Evolutionary conservation across 805 yeast genomes (phyloP).

Genomic region (Lipomyces japonicus): DNA sequence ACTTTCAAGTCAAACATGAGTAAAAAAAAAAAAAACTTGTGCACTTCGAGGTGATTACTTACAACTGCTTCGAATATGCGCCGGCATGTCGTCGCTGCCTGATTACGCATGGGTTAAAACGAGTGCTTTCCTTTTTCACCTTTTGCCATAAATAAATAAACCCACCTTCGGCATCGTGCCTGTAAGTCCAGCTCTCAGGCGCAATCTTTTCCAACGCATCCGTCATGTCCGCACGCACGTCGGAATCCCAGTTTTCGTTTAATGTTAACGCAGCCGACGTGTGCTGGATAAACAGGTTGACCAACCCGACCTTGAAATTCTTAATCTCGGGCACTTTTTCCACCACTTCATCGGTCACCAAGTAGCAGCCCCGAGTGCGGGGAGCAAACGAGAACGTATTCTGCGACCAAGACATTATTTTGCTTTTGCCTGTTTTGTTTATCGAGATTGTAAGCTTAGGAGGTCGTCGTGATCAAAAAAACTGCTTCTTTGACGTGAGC

Average conservation of each 20-base stretch:
- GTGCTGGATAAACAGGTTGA: conserved; percentile 69
- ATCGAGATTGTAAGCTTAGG: no score
- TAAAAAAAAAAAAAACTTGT: background rate
- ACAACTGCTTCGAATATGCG: conserved; percentile 62
- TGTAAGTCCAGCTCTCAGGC: conserved; percentile 58
- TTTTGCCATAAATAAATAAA: background rate
- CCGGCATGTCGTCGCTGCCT: conserved; percentile 74
- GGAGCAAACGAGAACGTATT: conserved; percentile 34
- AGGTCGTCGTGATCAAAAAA: no score
- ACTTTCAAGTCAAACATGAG: conserved; percentile 29
- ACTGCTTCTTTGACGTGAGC: no score
- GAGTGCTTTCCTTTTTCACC: background rate
- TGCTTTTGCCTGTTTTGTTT: background rate
- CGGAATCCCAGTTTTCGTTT: conserved; percentile 78
- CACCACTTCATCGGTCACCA: conserved; percentile 65
- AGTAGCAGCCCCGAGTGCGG: conserved; percentile 63
- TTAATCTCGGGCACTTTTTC: conserved; percentile 55
- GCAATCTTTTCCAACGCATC: conserved; percentile 59
- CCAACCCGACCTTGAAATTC: conserved; percentile 57
- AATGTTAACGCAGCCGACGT: conserved; percentile 74
- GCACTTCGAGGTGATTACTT: conserved; percentile 3
- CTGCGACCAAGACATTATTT: conserved; percentile 26
- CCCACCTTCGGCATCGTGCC: conserved; percentile 68
- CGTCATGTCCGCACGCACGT: conserved; percentile 67
- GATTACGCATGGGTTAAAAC: background rate